phyloP scores from a whole-genome alignment of 495 filamentous ascomycete genomes.

The Annulohypoxylon nitens region DNA sequence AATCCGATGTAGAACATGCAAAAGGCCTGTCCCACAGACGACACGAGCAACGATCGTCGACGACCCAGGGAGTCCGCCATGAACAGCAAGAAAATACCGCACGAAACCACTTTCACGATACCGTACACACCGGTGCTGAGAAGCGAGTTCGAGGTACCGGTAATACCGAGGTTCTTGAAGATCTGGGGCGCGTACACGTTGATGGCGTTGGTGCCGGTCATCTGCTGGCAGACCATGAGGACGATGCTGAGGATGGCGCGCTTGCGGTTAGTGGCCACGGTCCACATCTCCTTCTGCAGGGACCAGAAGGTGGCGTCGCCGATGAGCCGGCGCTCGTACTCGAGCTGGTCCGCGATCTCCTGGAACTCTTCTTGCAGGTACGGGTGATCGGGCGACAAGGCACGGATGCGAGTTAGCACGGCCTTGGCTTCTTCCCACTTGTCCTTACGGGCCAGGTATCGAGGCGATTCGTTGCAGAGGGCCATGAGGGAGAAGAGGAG shows the following conservation, averaged over 20 bases:
- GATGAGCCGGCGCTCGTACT: conserved; percentile 73
- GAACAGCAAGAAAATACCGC: conserved; percentile 74
- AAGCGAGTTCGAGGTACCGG: conserved; percentile 62
- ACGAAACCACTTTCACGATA: conserved; percentile 69
- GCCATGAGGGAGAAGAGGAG: conserved; percentile 70
- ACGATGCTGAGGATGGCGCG: conserved; percentile 69
- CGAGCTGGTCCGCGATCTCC: conserved; percentile 76
- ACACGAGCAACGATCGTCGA: conserved; percentile 78
- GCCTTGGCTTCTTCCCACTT: conserved; percentile 74
- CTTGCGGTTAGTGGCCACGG: conserved; percentile 73
- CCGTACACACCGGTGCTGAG: conserved; percentile 76
- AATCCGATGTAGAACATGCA: conserved; percentile 85
- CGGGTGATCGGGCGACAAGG: conserved; percentile 67
- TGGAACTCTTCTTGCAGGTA: conserved; percentile 76
- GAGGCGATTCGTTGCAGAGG: conserved; percentile 75
- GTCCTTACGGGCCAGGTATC: conserved; percentile 77
- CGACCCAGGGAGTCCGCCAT: conserved; percentile 79
- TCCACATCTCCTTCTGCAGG: conserved; percentile 79
- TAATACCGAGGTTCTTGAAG: conserved; percentile 71
- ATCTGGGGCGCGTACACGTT: conserved; percentile 83
- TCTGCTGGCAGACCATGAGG: conserved; percentile 80
- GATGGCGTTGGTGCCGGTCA: conserved; percentile 73
- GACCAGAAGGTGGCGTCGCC: conserved; percentile 73
- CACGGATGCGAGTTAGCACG: conserved; percentile 68
- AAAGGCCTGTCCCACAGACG: conserved; percentile 75